Evolutionary conservation across 75 land plant genomes (phyloP).

Genomic region (Cunninghamia lanceolata): DNA sequence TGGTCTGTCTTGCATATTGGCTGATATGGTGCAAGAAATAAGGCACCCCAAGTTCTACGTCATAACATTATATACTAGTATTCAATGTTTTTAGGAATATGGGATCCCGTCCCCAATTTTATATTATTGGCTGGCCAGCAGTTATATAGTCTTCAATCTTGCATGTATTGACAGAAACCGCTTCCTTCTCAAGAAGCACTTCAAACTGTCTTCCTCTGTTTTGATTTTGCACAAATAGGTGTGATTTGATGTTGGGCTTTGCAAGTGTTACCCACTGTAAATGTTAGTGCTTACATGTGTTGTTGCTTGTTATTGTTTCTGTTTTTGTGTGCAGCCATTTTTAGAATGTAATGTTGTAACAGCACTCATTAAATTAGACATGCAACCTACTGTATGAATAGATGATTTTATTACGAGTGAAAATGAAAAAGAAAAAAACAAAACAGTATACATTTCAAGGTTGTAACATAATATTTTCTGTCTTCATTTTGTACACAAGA

Average conservation of each 20-base stretch:
- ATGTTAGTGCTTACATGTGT: not conserved
- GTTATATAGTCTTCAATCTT: not conserved
- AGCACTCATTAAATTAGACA: not conserved
- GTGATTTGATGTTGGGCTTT: too few species aligned
- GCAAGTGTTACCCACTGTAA: not conserved
- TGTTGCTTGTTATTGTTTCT: not conserved
- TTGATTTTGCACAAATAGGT: too few species aligned
- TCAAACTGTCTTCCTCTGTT: too few species aligned
- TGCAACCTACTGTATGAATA: not conserved
- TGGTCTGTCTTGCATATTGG: not conserved
- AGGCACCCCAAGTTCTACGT: not conserved
- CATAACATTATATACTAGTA: not conserved
- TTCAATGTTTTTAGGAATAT: not conserved
- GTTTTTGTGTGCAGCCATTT: not conserved
- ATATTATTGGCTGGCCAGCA: too few species aligned
- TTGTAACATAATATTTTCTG: not conserved
- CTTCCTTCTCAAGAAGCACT: too few species aligned
- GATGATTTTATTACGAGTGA: not conserved
- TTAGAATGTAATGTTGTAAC: not conserved
- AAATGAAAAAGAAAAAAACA: too few species aligned
- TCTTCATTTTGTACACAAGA: not conserved
- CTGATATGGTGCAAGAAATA: not conserved
- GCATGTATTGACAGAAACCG: not conserved
- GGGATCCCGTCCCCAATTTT: not conserved
- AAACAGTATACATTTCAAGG: too few species aligned